Evolutionary conservation across 1,139 yeast genomes (phyloP), one percentile per base, ranked within the genome.

Genomic region (Chernovozyma sophiae-reginae): DNA sequence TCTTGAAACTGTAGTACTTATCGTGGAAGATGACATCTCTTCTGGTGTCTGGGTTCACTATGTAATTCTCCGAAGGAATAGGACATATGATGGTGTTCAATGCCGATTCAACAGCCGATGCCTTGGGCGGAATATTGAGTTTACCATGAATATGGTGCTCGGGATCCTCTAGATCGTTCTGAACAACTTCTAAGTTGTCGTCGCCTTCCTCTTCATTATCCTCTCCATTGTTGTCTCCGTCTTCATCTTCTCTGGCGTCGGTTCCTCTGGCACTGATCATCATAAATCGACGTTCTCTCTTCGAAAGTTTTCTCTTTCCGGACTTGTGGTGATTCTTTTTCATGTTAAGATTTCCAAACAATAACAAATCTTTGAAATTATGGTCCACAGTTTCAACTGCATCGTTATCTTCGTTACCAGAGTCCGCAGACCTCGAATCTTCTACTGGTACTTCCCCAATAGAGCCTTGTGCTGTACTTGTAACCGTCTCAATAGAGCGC

Each of bases 21-120:
- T 92, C 98, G 56, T 92, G 98, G 47, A 92, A 68, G 10, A 86
- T 79, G 1, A 76, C 72, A 25, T 73, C 74, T 20, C 66, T 62
- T 28, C 96, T 65, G 1, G 63, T 42, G 0, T 55, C 58, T 0
- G 77, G 77, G 17, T 63, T 50, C 28, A 56, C 43, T 12, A 71
- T 54, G 42, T 49, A 70, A 10, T 53, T 45, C 8, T 45, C 44
- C 2, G 69, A 56, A 0, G 77, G 77, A n/a, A 61, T 53, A 0
- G 77, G 77, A 40, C 70, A 62, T n/a, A 70, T 44, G 2, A 70
- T 43, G 1, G 72, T 58, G 42, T 56, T 65, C 15, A 70, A 45
- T 3, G 75, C 75, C 6, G 72, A 65, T 40, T 67, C 74, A 3
- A 71, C 58, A 1, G 72, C 65, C 1, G 72, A 65, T 0, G 76